Conservation (phyloP, 2,329 filamentous ascomycete species). For the Rhynchosporium agropyri region DNA sequence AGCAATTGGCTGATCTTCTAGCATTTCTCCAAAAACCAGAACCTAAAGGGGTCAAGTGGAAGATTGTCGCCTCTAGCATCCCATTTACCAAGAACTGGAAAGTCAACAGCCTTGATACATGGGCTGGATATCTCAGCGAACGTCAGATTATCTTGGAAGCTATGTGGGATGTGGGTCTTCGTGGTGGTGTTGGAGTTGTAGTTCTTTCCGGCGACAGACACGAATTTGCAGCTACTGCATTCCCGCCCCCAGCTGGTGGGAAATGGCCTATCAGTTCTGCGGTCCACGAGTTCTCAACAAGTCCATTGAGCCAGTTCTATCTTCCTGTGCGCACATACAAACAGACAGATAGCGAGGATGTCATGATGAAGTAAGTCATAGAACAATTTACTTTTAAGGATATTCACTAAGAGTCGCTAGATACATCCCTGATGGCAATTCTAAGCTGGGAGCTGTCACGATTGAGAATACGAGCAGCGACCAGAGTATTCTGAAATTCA, state of each 20-base stretch:
- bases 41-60: slow-evolving; percentile 83
- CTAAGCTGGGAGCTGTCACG: slow-evolving; percentile 83
- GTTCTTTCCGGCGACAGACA: slow-evolving; percentile 92
- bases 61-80: slow-evolving; percentile 85
- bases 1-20: slow-evolving; percentile 79
- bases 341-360: slow-evolving; percentile 79
- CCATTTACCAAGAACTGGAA: slow-evolving; percentile 99
- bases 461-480: slow-evolving; percentile 69
- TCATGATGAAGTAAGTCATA: slow-evolving; percentile 74
- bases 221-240: slow-evolving; percentile 89
- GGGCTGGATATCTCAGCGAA: slow-evolving; percentile 88
- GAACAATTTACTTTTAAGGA: too few species aligned
- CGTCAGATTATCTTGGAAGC: slow-evolving; percentile 78
- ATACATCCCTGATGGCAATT: slow-evolving; percentile 82
- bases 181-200: slow-evolving; percentile 73
- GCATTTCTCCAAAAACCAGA: slow-evolving; percentile 74
- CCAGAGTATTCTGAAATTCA: slow-evolving; percentile 77
- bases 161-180: slow-evolving; percentile 84
- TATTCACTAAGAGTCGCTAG: slow-evolving; percentile 44
- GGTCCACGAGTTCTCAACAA: slow-evolving; percentile 90
- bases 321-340: slow-evolving; percentile 81
- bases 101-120: slow-evolving; percentile 85
- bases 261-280: slow-evolving; percentile 65
- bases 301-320: slow-evolving; percentile 92
- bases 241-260: slow-evolving; percentile 62